A percentile compares a stretch with the other conserved stretches of the same genome.
These are phyloP conservation scores for Hyphopichia khmerensis DNA, from an alignment of 1,139 yeast species.

Conservation along the genomic window DNA sequence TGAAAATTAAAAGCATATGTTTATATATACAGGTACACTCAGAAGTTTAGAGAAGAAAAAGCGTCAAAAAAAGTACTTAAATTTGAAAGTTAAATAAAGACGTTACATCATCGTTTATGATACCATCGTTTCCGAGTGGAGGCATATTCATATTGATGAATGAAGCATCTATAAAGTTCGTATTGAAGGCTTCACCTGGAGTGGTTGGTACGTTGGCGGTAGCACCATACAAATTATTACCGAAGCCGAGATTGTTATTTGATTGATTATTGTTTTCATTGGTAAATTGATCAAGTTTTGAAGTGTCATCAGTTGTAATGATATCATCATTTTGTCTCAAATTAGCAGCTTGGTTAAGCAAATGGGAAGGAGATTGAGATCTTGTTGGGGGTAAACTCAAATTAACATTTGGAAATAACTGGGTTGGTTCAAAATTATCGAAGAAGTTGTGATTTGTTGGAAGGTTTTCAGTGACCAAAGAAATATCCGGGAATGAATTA, in stretches of 20 bases:
- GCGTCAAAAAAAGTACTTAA: neutral
- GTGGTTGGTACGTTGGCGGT: conserved; percentile 18
- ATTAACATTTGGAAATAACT: conserved; percentile 42
- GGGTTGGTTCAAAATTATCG: conserved; percentile 50
- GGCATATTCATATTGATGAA: conserved; percentile 48
- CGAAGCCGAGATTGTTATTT: conserved; percentile 4
- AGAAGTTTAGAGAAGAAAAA: too few relatives aligned
- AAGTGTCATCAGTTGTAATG: neutral
- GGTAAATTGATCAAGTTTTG: neutral
- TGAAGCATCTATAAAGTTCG: conserved; percentile 46
- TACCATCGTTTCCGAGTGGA: conserved; percentile 33
- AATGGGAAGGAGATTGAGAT: conserved; percentile 31
- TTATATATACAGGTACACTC: too few relatives aligned
- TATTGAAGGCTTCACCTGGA: conserved; percentile 33
- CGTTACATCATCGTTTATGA: conserved; percentile 33
- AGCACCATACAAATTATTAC: conserved; percentile 2
- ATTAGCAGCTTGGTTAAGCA: neutral
- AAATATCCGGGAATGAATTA: conserved; percentile 45
- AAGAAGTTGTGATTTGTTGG: conserved; percentile 42
- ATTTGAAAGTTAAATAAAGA: conserved; percentile 28
- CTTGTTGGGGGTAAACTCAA: conserved; percentile 39
- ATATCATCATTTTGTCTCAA: neutral
- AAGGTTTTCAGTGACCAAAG: conserved; percentile 45
- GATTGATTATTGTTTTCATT: neutral
- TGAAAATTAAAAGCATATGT: too few relatives aligned